Conservation (phyloP, 2,329 filamentous ascomycete genomes). For the Camillea tinctor region DNA sequence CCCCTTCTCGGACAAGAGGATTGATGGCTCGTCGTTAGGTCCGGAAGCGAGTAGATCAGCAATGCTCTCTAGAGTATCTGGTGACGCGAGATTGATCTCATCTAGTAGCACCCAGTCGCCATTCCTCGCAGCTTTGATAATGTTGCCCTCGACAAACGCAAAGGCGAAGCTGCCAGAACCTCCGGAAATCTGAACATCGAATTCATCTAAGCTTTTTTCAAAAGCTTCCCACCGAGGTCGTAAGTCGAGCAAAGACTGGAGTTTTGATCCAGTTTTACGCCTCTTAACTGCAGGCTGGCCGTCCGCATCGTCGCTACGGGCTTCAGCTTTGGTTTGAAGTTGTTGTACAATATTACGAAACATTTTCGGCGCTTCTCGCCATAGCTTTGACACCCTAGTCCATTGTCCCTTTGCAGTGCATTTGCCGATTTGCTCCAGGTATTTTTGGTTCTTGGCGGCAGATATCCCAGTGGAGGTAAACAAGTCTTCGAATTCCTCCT, state of each 20-base stretch:
- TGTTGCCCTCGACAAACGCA: conserved; percentile 92
- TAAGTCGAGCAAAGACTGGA: conserved; percentile 60
- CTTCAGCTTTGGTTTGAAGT: conserved; percentile 44
- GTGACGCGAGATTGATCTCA: conserved; percentile 93
- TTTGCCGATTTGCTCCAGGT: conserved; percentile 77
- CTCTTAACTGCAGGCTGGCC: conserved; percentile 68
- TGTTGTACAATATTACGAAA: conserved; percentile 68
- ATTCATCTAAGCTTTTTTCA: conserved; percentile 68
- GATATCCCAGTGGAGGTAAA: conserved; percentile 86
- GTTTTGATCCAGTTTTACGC: conserved; percentile 63
- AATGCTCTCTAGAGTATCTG: conserved; percentile 92
- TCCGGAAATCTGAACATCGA: conserved; percentile 75
- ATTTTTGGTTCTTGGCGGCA: conserved; percentile 80
- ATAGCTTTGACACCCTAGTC: conserved; percentile 80
- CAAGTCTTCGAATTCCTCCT: conserved; percentile 90
- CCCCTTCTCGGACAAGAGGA: conserved; percentile 89
- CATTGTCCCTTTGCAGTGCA: conserved; percentile 80
- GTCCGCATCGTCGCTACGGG: conserved; percentile 37
- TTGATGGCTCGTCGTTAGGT: conserved; percentile 69
- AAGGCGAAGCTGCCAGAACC: conserved; percentile 81
- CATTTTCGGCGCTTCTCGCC: conserved; percentile 86
- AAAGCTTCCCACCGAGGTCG: conserved; percentile 78
- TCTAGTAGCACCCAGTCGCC: conserved; percentile 97
- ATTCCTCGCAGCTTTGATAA: conserved; percentile 92
- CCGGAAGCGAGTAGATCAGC: conserved; percentile 80